Percentiles rank a stretch among this genome's conserved stretches.
Evolutionary conservation across 2,329 filamentous ascomycete species (phyloP).

Genomic region (Mariannaea sp.): DNA sequence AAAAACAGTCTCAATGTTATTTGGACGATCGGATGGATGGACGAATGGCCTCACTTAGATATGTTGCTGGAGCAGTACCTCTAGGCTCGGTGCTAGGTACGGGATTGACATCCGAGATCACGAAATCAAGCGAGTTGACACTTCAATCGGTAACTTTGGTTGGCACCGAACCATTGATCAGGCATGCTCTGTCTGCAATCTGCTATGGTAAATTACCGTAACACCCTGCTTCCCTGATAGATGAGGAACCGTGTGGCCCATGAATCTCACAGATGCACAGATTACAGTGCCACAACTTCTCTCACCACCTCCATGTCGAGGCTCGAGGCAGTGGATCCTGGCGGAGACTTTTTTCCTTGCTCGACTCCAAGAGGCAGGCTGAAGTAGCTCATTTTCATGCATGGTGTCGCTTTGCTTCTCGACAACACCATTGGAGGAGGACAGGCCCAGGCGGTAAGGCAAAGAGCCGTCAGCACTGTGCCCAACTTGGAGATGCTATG

Average conservation of each 20-base stretch:
- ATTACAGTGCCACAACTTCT: neutral
- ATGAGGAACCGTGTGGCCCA: neutral
- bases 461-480: slow-evolving; percentile 10
- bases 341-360: neutral
- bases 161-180: too few relatives aligned
- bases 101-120: too few relatives aligned
- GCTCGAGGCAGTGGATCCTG: slow-evolving; percentile 5
- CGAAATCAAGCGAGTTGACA: too few relatives aligned
- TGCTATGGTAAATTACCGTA: too few relatives aligned
- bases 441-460: neutral
- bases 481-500: neutral
- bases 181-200: too few relatives aligned
- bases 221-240: neutral
- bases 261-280: neutral
- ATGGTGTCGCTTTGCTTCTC: neutral
- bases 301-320: slow-evolving; percentile 6
- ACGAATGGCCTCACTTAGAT: too few relatives aligned
- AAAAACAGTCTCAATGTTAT: too few relatives aligned
- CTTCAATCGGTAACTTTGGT: too few relatives aligned
- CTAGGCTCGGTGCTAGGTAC: too few relatives aligned
- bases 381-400: neutral
- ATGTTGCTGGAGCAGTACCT: too few relatives aligned
- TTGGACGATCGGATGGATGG: too few relatives aligned
- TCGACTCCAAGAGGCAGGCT: neutral
- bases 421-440: neutral